Base-by-base conservation (phyloP, 331 rosid genomes). In the Malus hybrid region DNA sequence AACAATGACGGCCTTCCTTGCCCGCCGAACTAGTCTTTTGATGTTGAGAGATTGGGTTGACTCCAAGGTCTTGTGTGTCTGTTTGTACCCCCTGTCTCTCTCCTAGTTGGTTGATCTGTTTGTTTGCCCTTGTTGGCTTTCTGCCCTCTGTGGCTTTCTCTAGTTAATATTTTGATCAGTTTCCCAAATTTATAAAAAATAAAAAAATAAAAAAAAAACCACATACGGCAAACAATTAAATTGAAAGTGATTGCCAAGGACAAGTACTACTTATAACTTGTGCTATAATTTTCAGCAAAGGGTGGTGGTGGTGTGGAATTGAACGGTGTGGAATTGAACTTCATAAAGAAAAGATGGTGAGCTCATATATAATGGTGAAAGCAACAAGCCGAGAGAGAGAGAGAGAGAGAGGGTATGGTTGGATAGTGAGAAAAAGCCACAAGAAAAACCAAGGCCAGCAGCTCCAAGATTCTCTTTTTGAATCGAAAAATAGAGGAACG, bases 381-480 rank as follows among this genome's bases (percentile, higher is more conserved):
- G 39, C 50, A 72, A 76, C 79, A 7, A 28, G 66, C 68, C 70
- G 29, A 28, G 29, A 28, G 29, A 28, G 36, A 29, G 78, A 64
- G 56, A 39, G 73, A 75, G 72, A 66, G 66, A 39, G 79, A 75
- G 57, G 55, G 66, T n/a, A 7, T 63, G 68, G 29, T 53, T 55
- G 68, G 66, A 66, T 63, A 63, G 22, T 16, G 44, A 63, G 68
- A 63, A 63, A 63, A 42, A 68, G 20, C 12, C 80, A 77, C 55
- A 46, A 69, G 53, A n/a, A 39, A 7, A 33, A 12, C 7, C 34
- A 57, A 46, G 56, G 55, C 71, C 76, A 72, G 68, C 5, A 28
- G 78, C 75, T 64, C 77, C 7, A 82, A 78, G 76, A 79, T 74
- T 61, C 66, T 64, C 70, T 42, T 52, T 82, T 60, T 36, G 83